Evolutionary conservation across 2,329 filamentous ascomycete genomes (phyloP), one percentile per base, ranked within the genome.

Genomic region (Pyrenophora teres): DNA sequence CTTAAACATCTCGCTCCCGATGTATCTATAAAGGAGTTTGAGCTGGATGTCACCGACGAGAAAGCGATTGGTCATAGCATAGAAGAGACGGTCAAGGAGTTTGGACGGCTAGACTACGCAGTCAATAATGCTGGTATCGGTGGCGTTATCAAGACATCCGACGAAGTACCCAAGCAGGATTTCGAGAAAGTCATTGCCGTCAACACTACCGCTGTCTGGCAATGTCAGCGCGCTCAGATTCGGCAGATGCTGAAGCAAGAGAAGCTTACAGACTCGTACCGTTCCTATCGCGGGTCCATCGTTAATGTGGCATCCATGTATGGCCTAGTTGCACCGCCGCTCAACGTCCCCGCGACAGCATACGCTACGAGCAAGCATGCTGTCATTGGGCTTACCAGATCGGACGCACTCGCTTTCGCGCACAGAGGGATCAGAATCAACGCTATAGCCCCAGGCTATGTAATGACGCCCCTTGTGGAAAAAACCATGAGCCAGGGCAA

Each of bases 181-280:
- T 85, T 81, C 76, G 64, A 78, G 33, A 72, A 74, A 5, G 74
- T 85, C 1, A 59, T 85, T 3, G 75, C 78, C 49, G 70, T 84
- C 39, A 82, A 86, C 54, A 73, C 83, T 18, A 78, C 78, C 37
- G 83, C 83, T 3, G 78, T 85, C 0, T 85, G 81, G 77, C 71
- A 82, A 19, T 84, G 82, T 55, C 80, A 85, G 60, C 74, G 76
- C 43, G 82, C 81, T 35, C 74, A 85, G 65, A 69, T 84, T 13
- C 63, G 64, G 3, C 70, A 78, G 38, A 83, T 84, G 81, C 55
- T 81, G 13, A 72, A 74, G 37, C 81, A 84, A 61, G 77, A 81
- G 21, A 67, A 63, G 46, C 52, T 50, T 1, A 54, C 55, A 13
- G 46, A 66, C 31, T 67, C 67, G 4, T 59, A 62, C 25, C 61